Evolutionary conservation across 148 eudicot genomes (phyloP).

Genomic region (Bassia scoparia): DNA sequence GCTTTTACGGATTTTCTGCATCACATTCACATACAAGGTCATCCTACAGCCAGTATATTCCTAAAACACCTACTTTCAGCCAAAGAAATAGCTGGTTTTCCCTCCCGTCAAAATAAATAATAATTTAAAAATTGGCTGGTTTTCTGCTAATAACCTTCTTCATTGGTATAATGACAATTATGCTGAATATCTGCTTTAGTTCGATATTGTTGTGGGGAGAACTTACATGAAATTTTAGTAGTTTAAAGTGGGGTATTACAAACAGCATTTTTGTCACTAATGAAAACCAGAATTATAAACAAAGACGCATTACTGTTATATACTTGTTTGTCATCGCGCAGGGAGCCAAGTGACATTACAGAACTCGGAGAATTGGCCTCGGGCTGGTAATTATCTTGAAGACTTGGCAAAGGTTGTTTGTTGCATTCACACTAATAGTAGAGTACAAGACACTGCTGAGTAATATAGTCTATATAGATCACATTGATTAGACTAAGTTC

Average conservation of each 20-base stretch:
- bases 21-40: neutral
- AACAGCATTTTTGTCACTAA: neutral
- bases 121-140: neutral
- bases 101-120: too few relatives aligned
- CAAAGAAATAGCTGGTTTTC: too few relatives aligned
- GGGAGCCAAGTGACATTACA: slow-evolving; percentile 81
- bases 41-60: too few relatives aligned
- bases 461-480: too few relatives aligned
- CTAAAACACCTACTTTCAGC: too few relatives aligned
- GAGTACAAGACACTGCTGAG: too few relatives aligned
- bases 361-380: slow-evolving; percentile 71
- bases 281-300: neutral
- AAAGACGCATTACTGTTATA: neutral
- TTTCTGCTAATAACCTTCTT: neutral
- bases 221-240: too few relatives aligned
- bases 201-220: too few relatives aligned
- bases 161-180: too few relatives aligned
- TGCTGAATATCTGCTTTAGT: too few relatives aligned
- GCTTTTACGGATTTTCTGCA: neutral
- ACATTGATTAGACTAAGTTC: too few relatives aligned
- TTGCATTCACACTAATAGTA: slow-evolving; percentile 9
- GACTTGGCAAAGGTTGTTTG: slow-evolving; percentile 67
- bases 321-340: slow-evolving; percentile 29
- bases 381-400: slow-evolving; percentile 70
- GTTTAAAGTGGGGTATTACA: too few relatives aligned